Evolutionary conservation across 192 early-diverging fungal genomes (phyloP).

Genomic region (Linnemannia hyalina): DNA sequence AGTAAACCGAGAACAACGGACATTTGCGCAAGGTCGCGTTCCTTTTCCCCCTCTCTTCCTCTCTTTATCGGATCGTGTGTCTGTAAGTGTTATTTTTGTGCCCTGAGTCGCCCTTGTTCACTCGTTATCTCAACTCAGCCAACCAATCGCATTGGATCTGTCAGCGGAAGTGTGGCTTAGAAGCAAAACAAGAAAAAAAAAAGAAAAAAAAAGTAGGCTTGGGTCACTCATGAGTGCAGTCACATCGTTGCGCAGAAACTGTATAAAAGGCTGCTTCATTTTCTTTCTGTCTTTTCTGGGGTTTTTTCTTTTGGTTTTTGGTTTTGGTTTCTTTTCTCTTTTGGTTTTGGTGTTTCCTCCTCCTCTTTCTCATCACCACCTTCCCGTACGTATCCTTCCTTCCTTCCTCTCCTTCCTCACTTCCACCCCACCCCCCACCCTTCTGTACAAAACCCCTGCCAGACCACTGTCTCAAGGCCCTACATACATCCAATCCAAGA

Average conservation of each 20-base stretch:
- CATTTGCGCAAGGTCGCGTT: neutral
- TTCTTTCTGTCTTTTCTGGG: constrained; percentile 29
- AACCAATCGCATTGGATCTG: neutral
- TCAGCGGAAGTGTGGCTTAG: neutral
- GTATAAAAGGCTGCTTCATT: constrained; percentile 31
- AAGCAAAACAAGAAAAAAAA: constrained; percentile 13
- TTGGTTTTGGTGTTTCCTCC: constrained; percentile 37
- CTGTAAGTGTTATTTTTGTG: neutral
- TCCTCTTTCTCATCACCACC: constrained; percentile 14
- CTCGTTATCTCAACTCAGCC: neutral
- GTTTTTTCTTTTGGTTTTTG: constrained; percentile 56
- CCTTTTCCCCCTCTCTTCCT: neutral
- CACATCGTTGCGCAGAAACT: neutral
- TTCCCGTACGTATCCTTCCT: constrained; percentile 14
- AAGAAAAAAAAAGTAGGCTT: constrained; percentile 10
- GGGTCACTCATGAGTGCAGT: neutral
- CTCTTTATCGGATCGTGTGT: neutral
- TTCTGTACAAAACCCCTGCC: constrained; percentile 1
- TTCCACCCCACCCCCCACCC: neutral
- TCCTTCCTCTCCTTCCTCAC: neutral
- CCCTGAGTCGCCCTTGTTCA: neutral
- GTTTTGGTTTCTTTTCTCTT: constrained; percentile 42
- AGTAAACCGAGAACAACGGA: neutral
- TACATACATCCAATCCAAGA: neutral
- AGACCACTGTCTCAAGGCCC: constrained; percentile 3